Evolutionary conservation across 2,329 filamentous ascomycete species (phyloP), one percentile per base, ranked within the genome.

Genomic region (Botryosphaeria dothidea): DNA sequence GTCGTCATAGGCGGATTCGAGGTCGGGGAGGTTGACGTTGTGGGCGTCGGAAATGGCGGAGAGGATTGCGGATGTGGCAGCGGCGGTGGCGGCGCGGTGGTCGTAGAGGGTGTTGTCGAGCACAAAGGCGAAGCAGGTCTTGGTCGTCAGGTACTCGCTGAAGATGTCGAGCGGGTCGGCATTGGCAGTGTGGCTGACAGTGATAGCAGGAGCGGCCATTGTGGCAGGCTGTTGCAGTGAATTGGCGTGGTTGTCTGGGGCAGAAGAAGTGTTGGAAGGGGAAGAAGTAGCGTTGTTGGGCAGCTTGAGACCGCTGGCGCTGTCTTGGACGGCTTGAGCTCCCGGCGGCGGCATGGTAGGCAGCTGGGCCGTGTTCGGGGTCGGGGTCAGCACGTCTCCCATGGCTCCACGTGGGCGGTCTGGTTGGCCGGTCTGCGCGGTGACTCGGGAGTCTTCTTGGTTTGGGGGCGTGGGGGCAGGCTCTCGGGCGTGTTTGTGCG

Each of bases 51-150:
- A 21, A 43, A 65, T 41, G 63, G 43, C 34, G n/a, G 25, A 19
- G 17, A 65, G 34, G 25, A 65, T 43, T 31, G 63, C 63, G 45
- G 45, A 17, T 19, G 43, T 36, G 54, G 63, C 63, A 17, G 34
- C 31, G 11, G 52, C 23, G 23, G 54, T 43, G 23, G 45, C 52
- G 29, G 29, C 27, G 23, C 21, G 15, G 63, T 58, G 45, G 31
- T 48, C 43, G 63, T 65, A 46, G 31, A 65, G 63, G 2, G 63
- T 65, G 11, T 29, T 60, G 63, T 65, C 48, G 43, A 65, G 63
- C 17, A 51, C 45, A 31, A 65, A 65, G 52, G 45, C 63, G 54
- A 60, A 51, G 43, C 63, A 65, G 43, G 41, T 60, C 34, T 65
- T 65, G 45, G 52, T 48, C 15, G 45, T 25, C 23, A 65, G 52